A percentile compares a stretch with the other conserved stretches of the same genome.
phyloP scores from a whole-genome alignment of 257 asterid species.

The Forsythia viridissima region DNA sequence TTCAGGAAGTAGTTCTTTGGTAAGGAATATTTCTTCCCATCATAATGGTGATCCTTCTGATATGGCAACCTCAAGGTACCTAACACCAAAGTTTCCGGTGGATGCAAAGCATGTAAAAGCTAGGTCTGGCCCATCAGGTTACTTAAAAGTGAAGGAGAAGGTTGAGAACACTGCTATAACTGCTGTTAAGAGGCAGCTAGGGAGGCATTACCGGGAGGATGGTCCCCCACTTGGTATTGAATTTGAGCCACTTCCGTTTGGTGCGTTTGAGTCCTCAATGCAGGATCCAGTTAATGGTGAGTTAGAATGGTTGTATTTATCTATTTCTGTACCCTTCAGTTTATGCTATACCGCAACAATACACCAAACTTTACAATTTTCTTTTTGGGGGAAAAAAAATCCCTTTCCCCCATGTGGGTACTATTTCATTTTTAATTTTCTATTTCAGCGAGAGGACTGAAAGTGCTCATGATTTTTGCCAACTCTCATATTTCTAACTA shows the following conservation, averaged over 20 bases:
- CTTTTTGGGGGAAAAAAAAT: not conserved
- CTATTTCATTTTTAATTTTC: not conserved
- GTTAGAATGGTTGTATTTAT: constrained; percentile 20
- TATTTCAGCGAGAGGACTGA: not conserved
- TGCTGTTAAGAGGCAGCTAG: constrained; percentile 89
- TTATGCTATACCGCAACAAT: not conserved
- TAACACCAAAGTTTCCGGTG: constrained; percentile 39
- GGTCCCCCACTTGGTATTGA: constrained; percentile 93
- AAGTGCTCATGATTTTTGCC: too few relatives aligned
- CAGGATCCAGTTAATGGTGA: constrained; percentile 52
- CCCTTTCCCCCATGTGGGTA: not conserved
- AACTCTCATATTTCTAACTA: too few relatives aligned
- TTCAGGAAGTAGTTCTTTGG: constrained; percentile 75
- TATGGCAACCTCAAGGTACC: constrained; percentile 48
- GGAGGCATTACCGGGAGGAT: constrained; percentile 67
- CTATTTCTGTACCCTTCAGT: not conserved
- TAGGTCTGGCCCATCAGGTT: constrained; percentile 88
- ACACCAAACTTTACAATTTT: not conserved
- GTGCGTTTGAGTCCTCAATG: constrained; percentile 63
- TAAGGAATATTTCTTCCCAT: constrained; percentile 43
- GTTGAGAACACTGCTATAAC: constrained; percentile 77
- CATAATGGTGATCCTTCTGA: constrained; percentile 43
- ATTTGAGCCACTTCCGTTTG: constrained; percentile 83
- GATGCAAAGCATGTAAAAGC: constrained; percentile 48
- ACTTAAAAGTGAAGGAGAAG: constrained; percentile 83